Conservation (phyloP, 805 yeast species). For the Kuraishia molischiana region DNA sequence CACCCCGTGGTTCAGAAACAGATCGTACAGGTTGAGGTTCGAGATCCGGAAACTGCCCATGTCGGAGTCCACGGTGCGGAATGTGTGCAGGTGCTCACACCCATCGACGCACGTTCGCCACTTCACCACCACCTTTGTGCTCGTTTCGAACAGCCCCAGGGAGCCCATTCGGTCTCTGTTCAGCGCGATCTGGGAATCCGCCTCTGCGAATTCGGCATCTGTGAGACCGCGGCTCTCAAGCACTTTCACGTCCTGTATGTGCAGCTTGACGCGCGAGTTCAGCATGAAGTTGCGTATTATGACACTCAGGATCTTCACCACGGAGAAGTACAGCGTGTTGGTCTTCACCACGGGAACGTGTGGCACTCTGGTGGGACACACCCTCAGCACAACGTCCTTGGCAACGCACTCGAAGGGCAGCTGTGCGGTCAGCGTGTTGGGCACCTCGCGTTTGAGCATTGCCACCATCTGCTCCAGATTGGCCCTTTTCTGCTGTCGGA, state of each 20-base stretch:
- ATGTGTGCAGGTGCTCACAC: slow-evolving; percentile 32
- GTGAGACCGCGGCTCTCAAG: slow-evolving; percentile 10
- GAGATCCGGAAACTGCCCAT: slow-evolving; percentile 21
- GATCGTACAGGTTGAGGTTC: neutral
- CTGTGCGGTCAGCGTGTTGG: slow-evolving; percentile 34
- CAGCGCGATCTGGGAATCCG: neutral
- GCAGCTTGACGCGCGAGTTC: slow-evolving; percentile 41
- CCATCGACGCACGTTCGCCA: slow-evolving; percentile 50
- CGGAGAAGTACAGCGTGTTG: slow-evolving; percentile 40
- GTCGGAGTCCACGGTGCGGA: slow-evolving; percentile 8
- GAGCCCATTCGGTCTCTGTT: neutral
- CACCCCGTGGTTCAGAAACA: neutral
- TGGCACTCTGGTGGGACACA: slow-evolving; percentile 46
- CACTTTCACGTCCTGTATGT: slow-evolving; percentile 31
- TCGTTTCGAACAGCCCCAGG: slow-evolving; percentile 19
- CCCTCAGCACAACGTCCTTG: slow-evolving; percentile 36
- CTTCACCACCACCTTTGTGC: slow-evolving; percentile 41
- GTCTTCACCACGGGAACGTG: slow-evolving; percentile 51
- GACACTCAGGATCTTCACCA: slow-evolving; percentile 46
- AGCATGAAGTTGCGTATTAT: slow-evolving; percentile 46
- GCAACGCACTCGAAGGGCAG: slow-evolving; percentile 36
- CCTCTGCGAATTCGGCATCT: neutral
- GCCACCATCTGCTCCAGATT: slow-evolving; percentile 48
- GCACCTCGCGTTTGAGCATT: slow-evolving; percentile 36
- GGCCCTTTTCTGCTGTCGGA: slow-evolving; percentile 24